Percentiles rank a stretch among this genome's conserved stretches.
phyloP scores from a whole-genome alignment of 345 rosid species.

The Conringia planisiliqua region DNA sequence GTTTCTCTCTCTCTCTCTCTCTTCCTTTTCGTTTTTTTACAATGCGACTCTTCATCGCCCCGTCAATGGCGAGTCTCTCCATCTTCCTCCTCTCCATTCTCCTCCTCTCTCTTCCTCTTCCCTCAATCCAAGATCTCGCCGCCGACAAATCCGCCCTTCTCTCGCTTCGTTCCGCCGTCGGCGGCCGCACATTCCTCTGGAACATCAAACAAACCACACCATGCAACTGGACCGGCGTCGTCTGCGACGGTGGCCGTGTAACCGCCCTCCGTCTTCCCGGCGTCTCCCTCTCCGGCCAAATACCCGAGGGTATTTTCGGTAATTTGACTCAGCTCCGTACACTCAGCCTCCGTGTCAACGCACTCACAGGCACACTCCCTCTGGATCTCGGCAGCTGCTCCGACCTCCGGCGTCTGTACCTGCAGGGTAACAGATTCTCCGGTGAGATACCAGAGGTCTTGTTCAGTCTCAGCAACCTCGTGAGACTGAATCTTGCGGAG shows the following conservation, averaged over 20 bases:
- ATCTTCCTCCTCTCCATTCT: conserved; percentile 10
- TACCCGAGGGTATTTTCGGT: conserved; percentile 66
- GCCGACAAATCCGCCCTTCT: conserved; percentile 81
- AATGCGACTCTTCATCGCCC: conserved; percentile 6
- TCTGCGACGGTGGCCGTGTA: conserved; percentile 60
- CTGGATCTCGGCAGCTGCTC: conserved; percentile 67
- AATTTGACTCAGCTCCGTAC: conserved; percentile 75
- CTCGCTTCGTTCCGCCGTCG: conserved; percentile 68
- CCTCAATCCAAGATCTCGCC: conserved; percentile 56
- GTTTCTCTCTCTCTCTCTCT: not conserved
- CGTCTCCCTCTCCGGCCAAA: conserved; percentile 60
- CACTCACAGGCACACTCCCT: conserved; percentile 62
- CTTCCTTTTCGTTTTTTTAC: not conserved
- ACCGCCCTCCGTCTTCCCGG: conserved; percentile 82
- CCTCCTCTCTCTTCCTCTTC: conserved; percentile 28
- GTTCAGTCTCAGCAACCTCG: conserved; percentile 51
- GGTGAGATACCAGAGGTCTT: conserved; percentile 70
- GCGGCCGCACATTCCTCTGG: conserved; percentile 88
- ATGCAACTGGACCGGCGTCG: conserved; percentile 83
- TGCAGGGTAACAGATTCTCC: conserved; percentile 78
- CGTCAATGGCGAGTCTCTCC: conserved; percentile 13
- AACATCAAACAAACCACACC: conserved; percentile 45
- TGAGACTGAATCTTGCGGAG: conserved; percentile 57
- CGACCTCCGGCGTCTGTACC: conserved; percentile 60
- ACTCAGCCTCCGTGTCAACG: conserved; percentile 82